These are phyloP conservation scores for Martiniozyma abietophila DNA, from an alignment of 805 yeast species.

Conservation along the genomic window DNA sequence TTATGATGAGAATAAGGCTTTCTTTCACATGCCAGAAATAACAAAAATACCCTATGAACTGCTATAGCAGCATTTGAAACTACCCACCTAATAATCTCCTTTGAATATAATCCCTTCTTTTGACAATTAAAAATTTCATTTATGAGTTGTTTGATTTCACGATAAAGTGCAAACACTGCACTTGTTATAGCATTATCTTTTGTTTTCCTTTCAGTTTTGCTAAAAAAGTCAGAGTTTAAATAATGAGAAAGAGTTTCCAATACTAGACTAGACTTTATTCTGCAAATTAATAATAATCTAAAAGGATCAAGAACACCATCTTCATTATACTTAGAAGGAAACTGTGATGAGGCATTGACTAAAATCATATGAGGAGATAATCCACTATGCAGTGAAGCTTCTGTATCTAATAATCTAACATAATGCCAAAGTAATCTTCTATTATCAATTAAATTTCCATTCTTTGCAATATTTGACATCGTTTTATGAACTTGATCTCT, in stretches of 20 bases:
- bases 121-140: constrained; percentile 10
- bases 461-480: constrained; percentile 7
- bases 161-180: constrained; percentile 10
- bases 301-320: constrained; percentile 14
- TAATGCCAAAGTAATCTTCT: constrained; percentile 12
- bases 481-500: constrained; percentile 10
- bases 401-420: constrained; percentile 12
- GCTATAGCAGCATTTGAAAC: constrained; percentile 68
- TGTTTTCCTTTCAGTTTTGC: constrained; percentile 6
- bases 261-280: constrained; percentile 13
- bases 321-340: constrained; percentile 12
- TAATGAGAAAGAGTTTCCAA: constrained; percentile 12
- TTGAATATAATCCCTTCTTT: constrained; percentile 10
- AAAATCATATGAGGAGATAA: constrained; percentile 15
- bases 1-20: constrained; percentile 9
- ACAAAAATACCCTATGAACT: constrained; percentile 28
- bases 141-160: constrained; percentile 7
- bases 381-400: constrained; percentile 12
- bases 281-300: constrained; percentile 9
- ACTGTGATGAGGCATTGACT: constrained; percentile 11
- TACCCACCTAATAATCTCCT: constrained; percentile 80
- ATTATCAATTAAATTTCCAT: constrained; percentile 9
- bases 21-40: constrained; percentile 9
- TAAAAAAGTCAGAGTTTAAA: constrained; percentile 11
- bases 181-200: constrained; percentile 8